Evolutionary conservation across 139 green algal genomes (phyloP).

Genomic region (Astrephomene gubernaculifera): DNA sequence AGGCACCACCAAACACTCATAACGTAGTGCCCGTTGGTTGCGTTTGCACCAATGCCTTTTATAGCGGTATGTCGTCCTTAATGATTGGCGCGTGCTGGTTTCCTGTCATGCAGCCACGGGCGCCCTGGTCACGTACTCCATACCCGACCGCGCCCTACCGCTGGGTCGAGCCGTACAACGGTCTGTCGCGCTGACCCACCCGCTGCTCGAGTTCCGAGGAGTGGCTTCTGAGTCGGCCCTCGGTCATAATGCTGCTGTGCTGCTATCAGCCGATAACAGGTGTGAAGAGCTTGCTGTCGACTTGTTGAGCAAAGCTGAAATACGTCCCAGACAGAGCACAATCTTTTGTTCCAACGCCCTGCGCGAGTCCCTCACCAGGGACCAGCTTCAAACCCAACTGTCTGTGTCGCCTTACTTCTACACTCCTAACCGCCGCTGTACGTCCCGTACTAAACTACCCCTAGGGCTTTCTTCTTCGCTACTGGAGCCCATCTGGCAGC

Average conservation of each 20-base stretch:
- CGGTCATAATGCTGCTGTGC: slow-evolving; percentile 22
- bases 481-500: slow-evolving; percentile 5
- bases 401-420: background rate
- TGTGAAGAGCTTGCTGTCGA: background rate
- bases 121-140: background rate
- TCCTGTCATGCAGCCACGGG: background rate
- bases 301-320: background rate
- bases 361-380: background rate
- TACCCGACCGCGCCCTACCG: background rate
- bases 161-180: background rate
- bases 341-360: background rate
- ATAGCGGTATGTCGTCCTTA: background rate
- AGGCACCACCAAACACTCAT: background rate
- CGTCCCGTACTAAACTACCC: too few species aligned
- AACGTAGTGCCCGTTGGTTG: background rate
- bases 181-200: background rate
- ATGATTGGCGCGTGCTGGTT: background rate
- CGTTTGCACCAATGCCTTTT: background rate
- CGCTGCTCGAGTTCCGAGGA: slow-evolving; percentile 36
- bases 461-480: slow-evolving; percentile 37
- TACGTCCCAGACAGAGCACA: background rate
- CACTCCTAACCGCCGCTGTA: background rate
- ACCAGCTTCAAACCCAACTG: background rate
- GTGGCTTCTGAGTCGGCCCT: background rate
- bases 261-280: slow-evolving; percentile 22